Base-by-base conservation (phyloP, 768 basidiomycete genomes). In the Strobilomyces confusus region DNA sequence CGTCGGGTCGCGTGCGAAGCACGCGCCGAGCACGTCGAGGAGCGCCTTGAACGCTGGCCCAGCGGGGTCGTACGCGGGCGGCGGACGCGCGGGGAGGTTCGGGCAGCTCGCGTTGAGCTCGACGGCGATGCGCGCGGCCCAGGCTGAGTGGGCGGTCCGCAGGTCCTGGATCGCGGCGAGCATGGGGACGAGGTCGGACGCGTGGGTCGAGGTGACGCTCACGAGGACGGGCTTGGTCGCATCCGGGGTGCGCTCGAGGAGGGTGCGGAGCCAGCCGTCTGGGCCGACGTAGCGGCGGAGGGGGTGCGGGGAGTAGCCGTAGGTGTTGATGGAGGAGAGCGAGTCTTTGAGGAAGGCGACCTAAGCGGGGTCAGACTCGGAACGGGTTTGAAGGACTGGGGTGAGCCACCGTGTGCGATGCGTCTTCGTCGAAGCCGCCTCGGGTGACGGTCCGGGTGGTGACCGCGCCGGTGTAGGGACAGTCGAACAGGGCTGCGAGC, bases 31-130 rank as follows among this genome's bases (percentile, higher is more conserved):
- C 9, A 81, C 75, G 36, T 69, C 61, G 8, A 93, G 74, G 51
- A 89, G 69, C 2, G 82, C 77, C 0, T 65, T 48, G 48, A 92
- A 77, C 1, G 19, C 36, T 0, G 56, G 37, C 5, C 74, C 68
- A 1, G 71, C 13, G 48, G 82, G 76, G 36, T 77, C 69, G 69
- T 93, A 93, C 11, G 87, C 80, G 19, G 84, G 78, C 0, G 88
- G 89, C 0, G 87, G 78, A 23, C 75, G 72, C 12, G 68, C 70
- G 51, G 68, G 63, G 58, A 92, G 87, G 65, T 94, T 94, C 4
- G 92, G 92, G 58, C 92, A 94, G 37, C 84, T 87, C 0, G 89
- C 83, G 67, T 94, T 94, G 63, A 93, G 74, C 69, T 94, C 92
- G 60, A 92, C 71, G 14, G 80, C 91, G 55, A 93, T 72, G 57